Conservation (phyloP, 2,329 filamentous ascomycete genomes). For the Neodidymelliopsis sp. region DNA sequence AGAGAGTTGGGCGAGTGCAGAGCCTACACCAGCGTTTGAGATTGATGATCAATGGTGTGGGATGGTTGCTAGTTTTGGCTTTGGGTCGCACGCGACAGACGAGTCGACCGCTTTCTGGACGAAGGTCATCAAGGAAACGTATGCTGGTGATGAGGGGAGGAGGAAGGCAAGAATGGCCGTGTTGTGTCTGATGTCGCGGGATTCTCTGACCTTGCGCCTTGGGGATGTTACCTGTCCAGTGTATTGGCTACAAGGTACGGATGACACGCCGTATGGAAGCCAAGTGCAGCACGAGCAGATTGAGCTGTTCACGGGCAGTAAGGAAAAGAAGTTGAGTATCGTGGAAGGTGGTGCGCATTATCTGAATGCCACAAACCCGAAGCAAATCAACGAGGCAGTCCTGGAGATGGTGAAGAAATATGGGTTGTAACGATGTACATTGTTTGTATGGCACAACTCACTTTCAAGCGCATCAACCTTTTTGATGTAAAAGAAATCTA, state of each 20-base stretch:
- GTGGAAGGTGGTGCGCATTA: slow-evolving; percentile 21
- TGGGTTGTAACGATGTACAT: background rate
- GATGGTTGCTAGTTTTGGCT: slow-evolving; percentile 56
- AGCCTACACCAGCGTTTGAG: slow-evolving; percentile 52
- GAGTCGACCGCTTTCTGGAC: slow-evolving; percentile 55
- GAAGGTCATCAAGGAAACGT: slow-evolving; percentile 53
- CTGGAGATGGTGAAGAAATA: slow-evolving; percentile 17
- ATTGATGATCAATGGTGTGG: slow-evolving; percentile 54
- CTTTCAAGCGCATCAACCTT: slow-evolving; percentile 4
- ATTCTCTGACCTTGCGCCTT: slow-evolving; percentile 55
- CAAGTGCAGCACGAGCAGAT: slow-evolving; percentile 21
- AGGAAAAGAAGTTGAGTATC: slow-evolving; percentile 12
- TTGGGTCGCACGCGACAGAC: slow-evolving; percentile 51
- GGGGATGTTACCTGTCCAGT: slow-evolving; percentile 59
- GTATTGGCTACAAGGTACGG: slow-evolving; percentile 53
- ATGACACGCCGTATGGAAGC: slow-evolving; percentile 16
- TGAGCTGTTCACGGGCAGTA: slow-evolving; percentile 12
- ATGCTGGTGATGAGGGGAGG: slow-evolving; percentile 58
- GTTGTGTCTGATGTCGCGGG: slow-evolving; percentile 57
- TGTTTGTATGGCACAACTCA: slow-evolving; percentile 34
- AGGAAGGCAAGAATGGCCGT: slow-evolving; percentile 56
- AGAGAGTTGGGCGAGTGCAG: slow-evolving; percentile 50
- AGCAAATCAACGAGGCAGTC: slow-evolving; percentile 15
- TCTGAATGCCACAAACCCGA: slow-evolving; percentile 17
- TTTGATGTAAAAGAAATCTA: background rate